These are phyloP conservation scores for Trametes hirsuta DNA, from an alignment of 1,284 basidiomycete species.

Conservation along the genomic window DNA sequence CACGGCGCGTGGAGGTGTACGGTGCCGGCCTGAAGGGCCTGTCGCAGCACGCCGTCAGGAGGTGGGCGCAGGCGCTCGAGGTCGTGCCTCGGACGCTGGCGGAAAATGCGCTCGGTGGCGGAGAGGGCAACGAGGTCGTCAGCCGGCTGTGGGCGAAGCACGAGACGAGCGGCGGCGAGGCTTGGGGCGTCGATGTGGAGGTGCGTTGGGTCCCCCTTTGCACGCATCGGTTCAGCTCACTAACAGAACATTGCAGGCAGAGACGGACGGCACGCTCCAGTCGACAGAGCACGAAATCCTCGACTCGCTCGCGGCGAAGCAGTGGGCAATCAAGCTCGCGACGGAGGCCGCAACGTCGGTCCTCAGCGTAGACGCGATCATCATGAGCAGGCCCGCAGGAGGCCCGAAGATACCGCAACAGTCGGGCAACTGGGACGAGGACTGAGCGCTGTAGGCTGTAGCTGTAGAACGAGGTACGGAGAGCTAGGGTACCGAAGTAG, in stretches of 20 bases:
- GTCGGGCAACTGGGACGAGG: conserved; percentile 82
- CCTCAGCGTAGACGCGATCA: conserved; percentile 95
- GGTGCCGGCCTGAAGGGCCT: conserved; percentile 91
- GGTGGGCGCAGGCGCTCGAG: conserved; percentile 90
- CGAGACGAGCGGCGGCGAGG: conserved; percentile 67
- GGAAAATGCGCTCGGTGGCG: conserved; percentile 91
- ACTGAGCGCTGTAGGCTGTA: conserved; percentile 17
- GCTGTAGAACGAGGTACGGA: not conserved
- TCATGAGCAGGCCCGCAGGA: conserved; percentile 94
- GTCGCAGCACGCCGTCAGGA: conserved; percentile 92
- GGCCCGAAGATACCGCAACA: conserved; percentile 86
- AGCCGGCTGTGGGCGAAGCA: conserved; percentile 91
- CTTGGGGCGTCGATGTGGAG: conserved; percentile 94
- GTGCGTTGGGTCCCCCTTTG: conserved; percentile 40
- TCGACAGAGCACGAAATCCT: conserved; percentile 70
- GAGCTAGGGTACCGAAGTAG: conserved; percentile 21
- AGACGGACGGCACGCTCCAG: conserved; percentile 74
- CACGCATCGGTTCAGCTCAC: not conserved
- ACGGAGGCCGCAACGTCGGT: conserved; percentile 96
- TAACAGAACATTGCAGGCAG: conserved; percentile 49
- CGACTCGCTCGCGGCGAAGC: conserved; percentile 87
- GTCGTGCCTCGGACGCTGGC: conserved; percentile 93
- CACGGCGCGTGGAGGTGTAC: conserved; percentile 82
- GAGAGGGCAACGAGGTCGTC: conserved; percentile 92
- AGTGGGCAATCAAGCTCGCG: conserved; percentile 87